Base-by-base conservation (phyloP, 306 rosid species). In the Chamaecrista fasciculata region DNA sequence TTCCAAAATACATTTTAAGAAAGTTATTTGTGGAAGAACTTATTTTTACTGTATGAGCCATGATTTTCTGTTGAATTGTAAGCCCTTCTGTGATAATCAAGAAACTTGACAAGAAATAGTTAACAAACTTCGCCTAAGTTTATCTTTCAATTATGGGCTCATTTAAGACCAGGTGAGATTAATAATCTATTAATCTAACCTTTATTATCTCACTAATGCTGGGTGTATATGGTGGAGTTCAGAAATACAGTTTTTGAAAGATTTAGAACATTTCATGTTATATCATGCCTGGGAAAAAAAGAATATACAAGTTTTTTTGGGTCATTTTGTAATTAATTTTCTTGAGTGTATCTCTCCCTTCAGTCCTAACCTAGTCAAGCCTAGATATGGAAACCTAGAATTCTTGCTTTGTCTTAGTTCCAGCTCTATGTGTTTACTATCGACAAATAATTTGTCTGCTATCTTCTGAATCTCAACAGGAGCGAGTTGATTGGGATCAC, bases 401-500 rank as follows among this genome's bases (percentile, higher is more conserved):
- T 59, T 26, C 25, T 29, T 72, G 25, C 19, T 5, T 47, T 58
- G 26, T 46, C 34, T 25, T 4, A 43, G 60, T 50, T 40, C 20
- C 12, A 56, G 14, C 11, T 2, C 43, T 31, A 43, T 42, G 63
- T 44, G 73, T 46, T 67, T 33, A 46, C 33, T 34, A 11, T 25
- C 24, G 59, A 49, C 21, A 60, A 36, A 4, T 25, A 28, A 16
- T 11, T 18, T 10, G 34, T 62, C 20, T 72, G 24, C 26, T 25
- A 37, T 14, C 3, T 11, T 14, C 16, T 66, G 34, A 29, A 2
- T 10, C 24, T 18, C 26, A 62, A 56, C 57, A 86, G 98, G 98
- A 92, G 74, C 14, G 78, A 81, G 92, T 82, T 66, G 95, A 89
- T 47, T 92, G 95, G 98, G 92, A 89, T 62, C 85, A 89, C 66